Evolutionary conservation across 257 asterid genomes (phyloP), one percentile per base, ranked within the genome.

Genomic region (Salvia miltiorrhiza): DNA sequence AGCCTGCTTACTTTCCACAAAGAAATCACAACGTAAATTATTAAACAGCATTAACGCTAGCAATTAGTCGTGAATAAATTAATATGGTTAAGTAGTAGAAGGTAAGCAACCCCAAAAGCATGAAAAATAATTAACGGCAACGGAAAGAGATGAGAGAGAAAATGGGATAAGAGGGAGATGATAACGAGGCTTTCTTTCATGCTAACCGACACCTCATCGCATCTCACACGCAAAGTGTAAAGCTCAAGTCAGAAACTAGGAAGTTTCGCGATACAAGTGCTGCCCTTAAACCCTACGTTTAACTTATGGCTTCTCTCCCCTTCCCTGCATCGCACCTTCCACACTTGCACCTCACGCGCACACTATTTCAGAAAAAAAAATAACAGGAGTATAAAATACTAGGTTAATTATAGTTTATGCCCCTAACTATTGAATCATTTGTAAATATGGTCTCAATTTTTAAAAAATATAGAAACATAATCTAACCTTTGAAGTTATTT

Each of bases 41-140:
- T 4, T 1, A 26, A 26, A 26, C 30, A 26, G 19, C 16, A 4
- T 32, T 3, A 3, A n/a, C 33, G 16, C 6, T 12, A 39, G 9
- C 7, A 3, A 48, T 32, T 5, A 50, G 32, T 66, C 13, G 43
- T 41, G 2, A 40, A 54, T 47, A 23, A 44, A 60, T 9, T 4
- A 47, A 30, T 30, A 66, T 40, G 77, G 74, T 39, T 71, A 58
- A 71, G 77, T 76, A 77, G 81, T 71, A 43, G 77, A 77, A 77
- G 74, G 74, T 77, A 77, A 76, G 81, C 81, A 76, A 76, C 57
- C 77, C 17, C 7, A 70, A 69, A 47, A 41, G 45, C 45, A 65
- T 64, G 63, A 12, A 65, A 58, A 41, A 50, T n/a, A n/a, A n/a
- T n/a, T n/a, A n/a, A n/a, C n/a, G n/a, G n/a, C n/a, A n/a, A n/a